phyloP scores from a whole-genome alignment of 108 stramenopile genomes.

The Stephanodiscus triporus region DNA sequence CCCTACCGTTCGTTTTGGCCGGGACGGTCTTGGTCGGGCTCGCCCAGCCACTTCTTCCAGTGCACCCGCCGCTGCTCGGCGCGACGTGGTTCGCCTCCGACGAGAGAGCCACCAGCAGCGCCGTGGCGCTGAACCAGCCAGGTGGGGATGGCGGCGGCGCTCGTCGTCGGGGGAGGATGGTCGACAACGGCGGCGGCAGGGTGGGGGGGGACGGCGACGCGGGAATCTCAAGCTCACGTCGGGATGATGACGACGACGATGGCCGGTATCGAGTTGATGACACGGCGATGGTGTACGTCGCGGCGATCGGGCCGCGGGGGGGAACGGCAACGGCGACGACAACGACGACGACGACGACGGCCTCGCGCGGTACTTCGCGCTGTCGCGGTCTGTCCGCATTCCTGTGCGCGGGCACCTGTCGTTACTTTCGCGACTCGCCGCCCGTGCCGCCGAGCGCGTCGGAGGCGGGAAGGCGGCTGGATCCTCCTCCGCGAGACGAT shows the following conservation, averaged over 20 bases:
- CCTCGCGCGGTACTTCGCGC: neutral
- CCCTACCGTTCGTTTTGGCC: conserved; percentile 41
- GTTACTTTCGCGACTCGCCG: conserved; percentile 11
- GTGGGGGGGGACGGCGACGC: neutral
- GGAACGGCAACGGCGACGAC: neutral
- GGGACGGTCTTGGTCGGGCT: conserved; percentile 57
- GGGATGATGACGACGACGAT: conserved; percentile 36
- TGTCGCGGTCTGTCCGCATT: neutral
- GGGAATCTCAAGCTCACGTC: conserved; percentile 33
- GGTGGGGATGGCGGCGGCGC: conserved; percentile 60
- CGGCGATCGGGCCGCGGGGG: neutral
- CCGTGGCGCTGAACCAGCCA: conserved; percentile 59
- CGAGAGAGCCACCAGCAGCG: conserved; percentile 56
- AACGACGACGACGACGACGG: neutral
- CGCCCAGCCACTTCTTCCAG: conserved; percentile 61
- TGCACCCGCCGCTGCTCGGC: conserved; percentile 57
- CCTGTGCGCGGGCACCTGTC: neutral
- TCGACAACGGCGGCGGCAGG: conserved; percentile 38
- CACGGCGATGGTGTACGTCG: conserved; percentile 25
- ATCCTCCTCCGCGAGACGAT: conserved; percentile 56
- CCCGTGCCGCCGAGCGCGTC: conserved; percentile 41
- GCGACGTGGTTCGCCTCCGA: conserved; percentile 60
- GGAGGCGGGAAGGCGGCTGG: conserved; percentile 50
- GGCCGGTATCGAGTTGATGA: conserved; percentile 35
- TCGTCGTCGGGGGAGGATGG: conserved; percentile 55